Base-by-base conservation (phyloP, 2,329 filamentous ascomycete species). In the Clonostachys sp. region DNA sequence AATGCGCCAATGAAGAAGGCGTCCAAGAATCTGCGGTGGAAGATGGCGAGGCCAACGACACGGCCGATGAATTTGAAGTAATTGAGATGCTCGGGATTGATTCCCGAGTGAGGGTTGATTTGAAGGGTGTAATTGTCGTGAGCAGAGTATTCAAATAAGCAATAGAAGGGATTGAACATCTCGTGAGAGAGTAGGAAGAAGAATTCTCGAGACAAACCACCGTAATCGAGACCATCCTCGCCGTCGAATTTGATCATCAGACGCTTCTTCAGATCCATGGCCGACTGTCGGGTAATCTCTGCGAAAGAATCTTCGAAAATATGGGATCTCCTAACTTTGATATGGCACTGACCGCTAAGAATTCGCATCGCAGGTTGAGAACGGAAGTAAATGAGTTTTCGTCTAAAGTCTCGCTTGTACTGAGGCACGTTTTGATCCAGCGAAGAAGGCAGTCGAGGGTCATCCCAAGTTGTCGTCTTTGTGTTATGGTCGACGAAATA, bases 121-220 rank as follows among this genome's bases (percentile, higher is more conserved):
- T 99, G 94, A 47, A 99, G 86, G 33, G 94, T 99, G 73, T 99
- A 99, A 74, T 99, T 99, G 82, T 99, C 94, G 75, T 99, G 94
- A 38, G 94, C 94, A 24, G 94, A 97, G 70, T 99, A 99, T 72
- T 99, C 94, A 75, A 99, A 99, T 46, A 99, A 78, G 67, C 94
- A 99, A 75, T 99, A 99, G 73, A 99, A 99, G 34, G 94, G 94
- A 68, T 99, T 99, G 75, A 99, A 99, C 94, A 99, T 99, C 75
- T 99, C 94, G 72, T 99, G 94, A 14, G 92, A 97, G 47, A 99
- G 82, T 39, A 99, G 77, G 83, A 99, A 99, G 78, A 99, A 99
- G 77, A 99, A 99, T 71, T 99, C 94, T 80, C 91, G 81, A 35
- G 94, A 99, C 48, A 99, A 80, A 78, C 94, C 94, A 67, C 94